Evolutionary conservation across 805 yeast genomes (phyloP).

Genomic region (Metschnikowia orientalis): DNA sequence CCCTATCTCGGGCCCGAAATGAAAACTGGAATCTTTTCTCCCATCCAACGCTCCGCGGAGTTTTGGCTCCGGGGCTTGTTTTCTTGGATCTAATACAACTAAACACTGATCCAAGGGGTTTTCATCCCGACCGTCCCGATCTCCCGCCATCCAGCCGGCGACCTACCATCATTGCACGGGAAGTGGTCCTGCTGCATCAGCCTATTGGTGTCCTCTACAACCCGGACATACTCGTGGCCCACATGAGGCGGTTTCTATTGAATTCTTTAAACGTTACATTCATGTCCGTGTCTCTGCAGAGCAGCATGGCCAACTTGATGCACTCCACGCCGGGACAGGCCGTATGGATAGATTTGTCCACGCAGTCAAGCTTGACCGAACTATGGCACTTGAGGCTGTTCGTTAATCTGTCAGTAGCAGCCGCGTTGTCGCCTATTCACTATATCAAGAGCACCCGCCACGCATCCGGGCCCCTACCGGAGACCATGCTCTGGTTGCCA

Average conservation of each 20-base stretch:
- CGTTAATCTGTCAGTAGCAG: too few relatives aligned
- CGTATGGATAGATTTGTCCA: constrained; percentile 7
- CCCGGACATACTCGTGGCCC: constrained; percentile 5
- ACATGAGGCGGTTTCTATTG: constrained; percentile 7
- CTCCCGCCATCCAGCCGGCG: constrained; percentile 5
- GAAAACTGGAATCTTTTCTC: constrained; percentile 8
- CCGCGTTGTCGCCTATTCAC: too few relatives aligned
- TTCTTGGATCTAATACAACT: constrained; percentile 8
- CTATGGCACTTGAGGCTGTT: too few relatives aligned
- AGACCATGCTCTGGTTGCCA: constrained; percentile 20
- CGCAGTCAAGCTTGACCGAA: neutral
- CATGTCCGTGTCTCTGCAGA: constrained; percentile 7
- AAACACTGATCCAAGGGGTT: too few relatives aligned
- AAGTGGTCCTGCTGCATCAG: too few relatives aligned
- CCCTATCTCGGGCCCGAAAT: constrained; percentile 15
- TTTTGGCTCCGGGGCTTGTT: constrained; percentile 6
- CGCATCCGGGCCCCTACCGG: too few relatives aligned
- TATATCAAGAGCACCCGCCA: too few relatives aligned
- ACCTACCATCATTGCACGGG: constrained; percentile 3
- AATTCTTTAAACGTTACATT: constrained; percentile 10
- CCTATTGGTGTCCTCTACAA: constrained; percentile 12
- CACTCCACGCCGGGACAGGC: neutral
- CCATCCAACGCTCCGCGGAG: constrained; percentile 8
- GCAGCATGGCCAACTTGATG: constrained; percentile 1
- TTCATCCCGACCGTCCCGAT: too few relatives aligned